A percentile compares a stretch with the other conserved stretches of the same genome.
Evolutionary conservation across 129 eudicot genomes (phyloP).

Genomic region (Silybum marianum): DNA sequence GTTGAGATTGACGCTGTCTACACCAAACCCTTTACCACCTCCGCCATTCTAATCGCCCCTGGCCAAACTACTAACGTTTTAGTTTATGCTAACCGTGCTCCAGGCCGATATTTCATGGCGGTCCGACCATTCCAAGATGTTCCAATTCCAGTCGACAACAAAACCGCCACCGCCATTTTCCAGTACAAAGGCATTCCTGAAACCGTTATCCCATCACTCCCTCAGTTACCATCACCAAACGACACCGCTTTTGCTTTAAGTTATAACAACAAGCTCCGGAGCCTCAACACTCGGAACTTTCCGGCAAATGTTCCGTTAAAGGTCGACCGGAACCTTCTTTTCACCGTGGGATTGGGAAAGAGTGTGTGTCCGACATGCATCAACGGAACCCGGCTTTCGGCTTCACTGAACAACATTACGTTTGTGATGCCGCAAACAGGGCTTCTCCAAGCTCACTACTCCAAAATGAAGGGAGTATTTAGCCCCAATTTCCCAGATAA

Average conservation of each 20-base stretch:
- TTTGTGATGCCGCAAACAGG: slow-evolving; percentile 53
- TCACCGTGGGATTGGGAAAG: slow-evolving; percentile 43
- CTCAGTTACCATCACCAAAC: slow-evolving; percentile 39
- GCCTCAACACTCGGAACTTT: slow-evolving; percentile 42
- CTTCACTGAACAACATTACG: slow-evolving; percentile 48
- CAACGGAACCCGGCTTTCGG: slow-evolving; percentile 42
- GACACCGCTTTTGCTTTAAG: slow-evolving; percentile 39
- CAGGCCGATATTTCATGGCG: slow-evolving; percentile 49
- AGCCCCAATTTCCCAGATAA: slow-evolving; percentile 42
- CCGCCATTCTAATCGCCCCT: slow-evolving; percentile 43
- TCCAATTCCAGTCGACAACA: slow-evolving; percentile 48
- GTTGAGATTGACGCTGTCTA: slow-evolving; percentile 53
- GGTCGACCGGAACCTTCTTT: slow-evolving; percentile 44
- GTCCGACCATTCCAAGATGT: slow-evolving; percentile 49
- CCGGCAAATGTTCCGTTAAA: slow-evolving; percentile 44
- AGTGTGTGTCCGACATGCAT: slow-evolving; percentile 43
- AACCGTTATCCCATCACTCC: slow-evolving; percentile 42
- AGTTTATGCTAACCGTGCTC: slow-evolving; percentile 36
- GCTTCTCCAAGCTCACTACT: slow-evolving; percentile 49
- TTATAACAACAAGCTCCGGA: slow-evolving; percentile 37
- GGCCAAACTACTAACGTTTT: slow-evolving; percentile 55
- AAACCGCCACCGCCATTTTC: slow-evolving; percentile 50
- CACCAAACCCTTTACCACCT: slow-evolving; percentile 49
- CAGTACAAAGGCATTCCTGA: slow-evolving; percentile 48
- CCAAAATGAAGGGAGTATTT: slow-evolving; percentile 39